Conservation (phyloP, 2,329 filamentous ascomycete species). For the Fusarium chlamydosporum region DNA sequence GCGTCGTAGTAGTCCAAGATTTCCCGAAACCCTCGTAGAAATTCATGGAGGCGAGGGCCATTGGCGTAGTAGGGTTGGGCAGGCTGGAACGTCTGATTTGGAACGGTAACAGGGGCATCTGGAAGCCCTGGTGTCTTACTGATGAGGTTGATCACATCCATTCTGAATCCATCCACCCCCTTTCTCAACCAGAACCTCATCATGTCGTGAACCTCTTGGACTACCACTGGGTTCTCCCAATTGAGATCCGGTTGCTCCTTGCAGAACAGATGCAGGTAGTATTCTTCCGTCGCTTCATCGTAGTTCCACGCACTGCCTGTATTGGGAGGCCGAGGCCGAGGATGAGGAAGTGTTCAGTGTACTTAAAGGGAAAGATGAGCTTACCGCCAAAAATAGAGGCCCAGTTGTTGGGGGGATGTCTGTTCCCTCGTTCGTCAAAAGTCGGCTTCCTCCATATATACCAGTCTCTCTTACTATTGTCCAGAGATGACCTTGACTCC, state of each 20-base stretch:
- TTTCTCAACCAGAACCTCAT: constrained; percentile 84
- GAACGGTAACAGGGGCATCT: constrained; percentile 69
- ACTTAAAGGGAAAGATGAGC: background rate
- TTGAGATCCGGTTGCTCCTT: constrained; percentile 85
- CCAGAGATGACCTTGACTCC: constrained; percentile 34
- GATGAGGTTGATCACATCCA: constrained; percentile 81
- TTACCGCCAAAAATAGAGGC: background rate
- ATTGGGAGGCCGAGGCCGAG: background rate
- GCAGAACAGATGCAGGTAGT: constrained; percentile 82
- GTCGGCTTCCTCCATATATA: constrained; percentile 70
- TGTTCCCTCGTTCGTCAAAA: background rate
- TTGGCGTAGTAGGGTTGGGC: background rate
- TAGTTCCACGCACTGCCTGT: constrained; percentile 76
- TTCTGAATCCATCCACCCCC: constrained; percentile 79
- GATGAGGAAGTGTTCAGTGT: background rate
- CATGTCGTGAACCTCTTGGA: constrained; percentile 41
- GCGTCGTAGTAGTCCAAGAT: background rate
- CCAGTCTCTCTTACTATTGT: constrained; percentile 64
- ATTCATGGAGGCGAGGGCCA: background rate
- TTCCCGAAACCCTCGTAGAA: background rate
- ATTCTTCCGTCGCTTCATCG: constrained; percentile 78
- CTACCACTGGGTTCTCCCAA: constrained; percentile 74
- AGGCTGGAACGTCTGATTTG: constrained; percentile 42
- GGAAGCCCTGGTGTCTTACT: constrained; percentile 72
- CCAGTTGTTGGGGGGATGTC: background rate